Percentiles rank a stretch among this genome's conserved stretches.
These are phyloP conservation scores for Diacronema lutheri DNA, from an alignment of 78 protist species.

Conservation along the genomic window DNA sequence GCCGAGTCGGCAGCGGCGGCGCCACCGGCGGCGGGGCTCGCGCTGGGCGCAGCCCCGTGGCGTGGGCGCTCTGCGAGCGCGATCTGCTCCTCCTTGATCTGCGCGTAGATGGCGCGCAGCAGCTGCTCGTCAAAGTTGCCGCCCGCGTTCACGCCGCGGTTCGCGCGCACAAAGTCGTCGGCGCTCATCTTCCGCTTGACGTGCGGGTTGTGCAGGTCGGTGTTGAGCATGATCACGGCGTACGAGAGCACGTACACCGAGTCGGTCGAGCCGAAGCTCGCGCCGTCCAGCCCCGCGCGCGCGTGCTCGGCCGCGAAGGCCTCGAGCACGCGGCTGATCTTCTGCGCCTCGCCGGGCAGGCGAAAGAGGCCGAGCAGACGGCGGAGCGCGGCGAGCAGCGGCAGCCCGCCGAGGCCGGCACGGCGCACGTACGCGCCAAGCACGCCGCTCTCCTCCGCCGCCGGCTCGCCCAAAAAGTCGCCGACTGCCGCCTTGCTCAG, in stretches of 20 bases:
- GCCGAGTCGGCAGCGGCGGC: no score
- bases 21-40: no score
- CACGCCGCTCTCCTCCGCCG: neutral
- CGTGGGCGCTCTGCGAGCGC: no score
- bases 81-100: no score
- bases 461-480: slow-evolving; percentile 12
- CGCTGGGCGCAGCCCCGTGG: no score
- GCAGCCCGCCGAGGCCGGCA: neutral
- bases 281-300: no score
- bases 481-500: neutral
- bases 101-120: no score
- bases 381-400: neutral
- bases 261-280: neutral
- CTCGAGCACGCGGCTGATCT: slow-evolving; percentile 18
- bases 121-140: no score
- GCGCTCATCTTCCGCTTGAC: slow-evolving; percentile 67
- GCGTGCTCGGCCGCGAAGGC: slow-evolving; percentile 8
- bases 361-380: neutral
- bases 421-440: neutral
- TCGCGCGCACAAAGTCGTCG: neutral
- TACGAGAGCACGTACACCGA: slow-evolving; percentile 60
- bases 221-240: slow-evolving; percentile 76
- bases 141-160: no score
- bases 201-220: slow-evolving; percentile 73
- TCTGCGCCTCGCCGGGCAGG: slow-evolving; percentile 47